Evolutionary conservation across 768 basidiomycete species (phyloP).

Genomic region (Phylloporus scabripes): DNA sequence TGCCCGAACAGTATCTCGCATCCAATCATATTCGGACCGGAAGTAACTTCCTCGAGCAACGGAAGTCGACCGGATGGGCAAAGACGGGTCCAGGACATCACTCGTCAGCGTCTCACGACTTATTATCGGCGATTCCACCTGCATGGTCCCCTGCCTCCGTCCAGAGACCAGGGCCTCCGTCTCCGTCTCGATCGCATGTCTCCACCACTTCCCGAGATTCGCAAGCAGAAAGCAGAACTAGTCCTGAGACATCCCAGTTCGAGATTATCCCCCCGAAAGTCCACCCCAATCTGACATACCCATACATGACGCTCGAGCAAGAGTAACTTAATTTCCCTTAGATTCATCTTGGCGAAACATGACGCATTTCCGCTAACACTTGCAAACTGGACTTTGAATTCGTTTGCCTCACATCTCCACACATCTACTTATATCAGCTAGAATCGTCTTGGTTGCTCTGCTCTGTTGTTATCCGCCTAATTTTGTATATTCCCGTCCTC

Average conservation of each 20-base stretch:
- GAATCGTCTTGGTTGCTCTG: conserved; percentile 18
- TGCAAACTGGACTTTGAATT: conserved; percentile 4
- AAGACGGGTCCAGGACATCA: conserved; percentile 15
- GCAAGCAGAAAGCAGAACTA: conserved; percentile 38
- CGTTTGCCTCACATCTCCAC: conserved; percentile 5
- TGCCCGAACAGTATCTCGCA: conserved; percentile 46
- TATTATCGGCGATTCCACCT: conserved; percentile 13
- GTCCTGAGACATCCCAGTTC: conserved; percentile 61
- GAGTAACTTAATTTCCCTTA: conserved; percentile 21
- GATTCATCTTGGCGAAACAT: conserved; percentile 9
- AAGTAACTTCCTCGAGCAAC: conserved; percentile 28
- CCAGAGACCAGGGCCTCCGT: conserved; percentile 20
- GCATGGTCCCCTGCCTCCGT: conserved; percentile 11
- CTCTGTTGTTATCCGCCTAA: conserved; percentile 13
- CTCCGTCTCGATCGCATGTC: conserved; percentile 26
- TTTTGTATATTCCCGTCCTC: conserved; percentile 13
- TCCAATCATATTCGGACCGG: conserved; percentile 31
- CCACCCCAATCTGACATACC: conserved; percentile 45
- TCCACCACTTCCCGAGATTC: conserved; percentile 21
- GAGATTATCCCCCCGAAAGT: conserved; percentile 53
- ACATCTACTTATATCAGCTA: conserved; percentile 13
- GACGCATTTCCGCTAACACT: conserved; percentile 12
- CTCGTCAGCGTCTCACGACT: conserved; percentile 30
- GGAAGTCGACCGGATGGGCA: conserved; percentile 16
- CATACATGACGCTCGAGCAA: conserved; percentile 51